These are phyloP conservation scores for Hypoxylon sp. DNA, from an alignment of 2,329 filamentous ascomycete genomes.

Conservation along the genomic window DNA sequence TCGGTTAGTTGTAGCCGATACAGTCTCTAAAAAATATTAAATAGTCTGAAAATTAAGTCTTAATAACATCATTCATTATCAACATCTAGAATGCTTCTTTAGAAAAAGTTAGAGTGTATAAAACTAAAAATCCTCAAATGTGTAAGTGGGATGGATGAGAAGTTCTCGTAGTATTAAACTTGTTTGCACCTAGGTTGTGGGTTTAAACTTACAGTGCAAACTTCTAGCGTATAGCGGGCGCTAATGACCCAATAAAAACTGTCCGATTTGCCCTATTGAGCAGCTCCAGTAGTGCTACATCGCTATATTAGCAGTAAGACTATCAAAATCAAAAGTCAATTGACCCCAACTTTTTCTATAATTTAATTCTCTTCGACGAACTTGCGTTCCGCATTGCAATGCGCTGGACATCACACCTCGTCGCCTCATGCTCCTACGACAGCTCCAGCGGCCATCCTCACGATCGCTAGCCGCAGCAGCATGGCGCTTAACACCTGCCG, in stretches of 20 bases:
- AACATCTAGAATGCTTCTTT: not conserved
- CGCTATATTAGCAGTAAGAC: conserved; percentile 16
- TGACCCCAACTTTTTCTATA: conserved; percentile 23
- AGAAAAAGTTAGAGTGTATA: not conserved
- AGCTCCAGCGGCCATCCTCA: conserved; percentile 53
- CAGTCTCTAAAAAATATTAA: not conserved
- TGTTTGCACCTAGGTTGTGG: conserved; percentile 27
- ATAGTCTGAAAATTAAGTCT: not conserved
- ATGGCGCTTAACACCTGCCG: conserved; percentile 48
- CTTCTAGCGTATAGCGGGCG: not conserved
- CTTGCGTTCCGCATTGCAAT: conserved; percentile 45
- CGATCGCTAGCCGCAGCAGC: conserved; percentile 53
- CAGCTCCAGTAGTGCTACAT: not conserved
- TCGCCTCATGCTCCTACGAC: conserved; percentile 56
- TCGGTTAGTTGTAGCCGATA: conserved; percentile 1
- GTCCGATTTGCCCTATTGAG: conserved; percentile 5
- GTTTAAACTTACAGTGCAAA: conserved; percentile 31
- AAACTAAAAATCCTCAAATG: conserved; percentile 4
- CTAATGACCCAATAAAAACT: conserved; percentile 14
- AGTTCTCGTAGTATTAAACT: conserved; percentile 11
- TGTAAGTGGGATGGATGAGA: conserved; percentile 15
- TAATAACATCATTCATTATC: conserved; percentile 21
- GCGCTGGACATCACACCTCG: conserved; percentile 48
- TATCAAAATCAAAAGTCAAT: conserved; percentile 11
- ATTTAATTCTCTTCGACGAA: conserved; percentile 18